These are phyloP conservation scores for Crataegus laevigata DNA, from an alignment of 306 rosid species.

Conservation along the genomic window DNA sequence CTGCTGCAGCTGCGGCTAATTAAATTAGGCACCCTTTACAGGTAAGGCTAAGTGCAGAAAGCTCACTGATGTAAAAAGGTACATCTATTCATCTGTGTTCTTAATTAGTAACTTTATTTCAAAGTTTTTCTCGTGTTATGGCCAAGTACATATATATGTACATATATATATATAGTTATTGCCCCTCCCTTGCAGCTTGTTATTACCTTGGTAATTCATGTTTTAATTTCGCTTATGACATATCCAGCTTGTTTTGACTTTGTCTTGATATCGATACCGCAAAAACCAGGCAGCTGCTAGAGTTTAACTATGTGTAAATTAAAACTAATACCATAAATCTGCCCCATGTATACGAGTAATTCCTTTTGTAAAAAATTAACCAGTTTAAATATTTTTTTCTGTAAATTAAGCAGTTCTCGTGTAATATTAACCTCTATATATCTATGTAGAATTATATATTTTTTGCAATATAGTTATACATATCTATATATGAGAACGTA, in stretches of 20 bases:
- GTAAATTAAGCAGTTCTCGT: background rate
- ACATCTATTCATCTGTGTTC: background rate
- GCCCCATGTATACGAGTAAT: background rate
- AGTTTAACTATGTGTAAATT: background rate
- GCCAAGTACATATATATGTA: background rate
- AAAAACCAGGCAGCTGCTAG: background rate
- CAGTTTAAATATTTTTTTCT: background rate
- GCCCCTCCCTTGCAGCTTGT: background rate
- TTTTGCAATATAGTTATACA: background rate
- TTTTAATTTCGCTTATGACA: background rate
- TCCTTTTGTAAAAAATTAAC: background rate
- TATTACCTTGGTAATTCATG: background rate
- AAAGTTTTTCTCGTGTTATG: background rate
- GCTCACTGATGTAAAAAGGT: constrained; percentile 41
- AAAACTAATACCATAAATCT: background rate
- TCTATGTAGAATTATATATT: too few species aligned
- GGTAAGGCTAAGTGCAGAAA: constrained; percentile 41
- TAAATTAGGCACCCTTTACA: constrained; percentile 65
- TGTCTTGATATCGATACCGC: background rate
- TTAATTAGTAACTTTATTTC: background rate
- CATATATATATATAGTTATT: background rate
- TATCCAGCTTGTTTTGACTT: background rate
- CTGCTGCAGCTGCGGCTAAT: constrained; percentile 34
- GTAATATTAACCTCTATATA: background rate
- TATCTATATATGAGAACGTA: too few species aligned